These are phyloP conservation scores for Kazachstania bromeliacearum DNA, from an alignment of 805 yeast species.

Conservation along the genomic window DNA sequence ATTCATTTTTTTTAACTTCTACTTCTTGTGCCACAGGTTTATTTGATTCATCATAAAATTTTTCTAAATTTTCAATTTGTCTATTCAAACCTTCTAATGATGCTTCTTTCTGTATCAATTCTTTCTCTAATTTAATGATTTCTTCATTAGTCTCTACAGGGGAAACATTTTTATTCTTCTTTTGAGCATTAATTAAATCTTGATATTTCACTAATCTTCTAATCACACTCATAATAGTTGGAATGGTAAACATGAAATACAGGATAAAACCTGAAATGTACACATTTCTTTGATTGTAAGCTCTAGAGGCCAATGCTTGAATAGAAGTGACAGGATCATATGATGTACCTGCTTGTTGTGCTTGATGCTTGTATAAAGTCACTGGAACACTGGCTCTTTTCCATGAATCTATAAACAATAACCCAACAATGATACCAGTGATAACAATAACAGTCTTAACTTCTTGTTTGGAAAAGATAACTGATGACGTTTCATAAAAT, in stretches of 20 bases:
- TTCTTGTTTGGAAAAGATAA: conserved; percentile 32
- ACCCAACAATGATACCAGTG: conserved; percentile 33
- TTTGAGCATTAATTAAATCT: conserved; percentile 22
- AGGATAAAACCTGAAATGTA: conserved; percentile 56
- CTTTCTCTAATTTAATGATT: conserved; percentile 29
- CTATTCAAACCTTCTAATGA: conserved; percentile 40
- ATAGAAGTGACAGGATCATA: conserved; percentile 28
- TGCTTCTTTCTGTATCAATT: conserved; percentile 33
- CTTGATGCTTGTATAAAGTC: conserved; percentile 13
- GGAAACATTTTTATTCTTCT: conserved; percentile 6
- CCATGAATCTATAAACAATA: conserved; percentile 48
- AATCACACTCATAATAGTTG: conserved; percentile 44
- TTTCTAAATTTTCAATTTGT: conserved; percentile 45
- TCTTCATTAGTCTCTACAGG: conserved; percentile 25
- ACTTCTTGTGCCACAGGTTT: conserved; percentile 4
- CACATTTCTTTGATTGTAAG: conserved; percentile 54
- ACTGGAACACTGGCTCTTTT: conserved; percentile 34
- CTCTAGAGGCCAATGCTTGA: conserved; percentile 49
- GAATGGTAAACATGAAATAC: conserved; percentile 45
- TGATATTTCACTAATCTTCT: conserved; percentile 43
- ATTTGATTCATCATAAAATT: conserved; percentile 34
- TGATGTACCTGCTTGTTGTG: background rate
- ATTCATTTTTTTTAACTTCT: conserved; percentile 1
- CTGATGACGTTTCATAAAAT: conserved; percentile 32
- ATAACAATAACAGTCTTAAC: conserved; percentile 39